Evolutionary conservation across 768 basidiomycete species (phyloP).

Genomic region (Lactifluus subvellereus): DNA sequence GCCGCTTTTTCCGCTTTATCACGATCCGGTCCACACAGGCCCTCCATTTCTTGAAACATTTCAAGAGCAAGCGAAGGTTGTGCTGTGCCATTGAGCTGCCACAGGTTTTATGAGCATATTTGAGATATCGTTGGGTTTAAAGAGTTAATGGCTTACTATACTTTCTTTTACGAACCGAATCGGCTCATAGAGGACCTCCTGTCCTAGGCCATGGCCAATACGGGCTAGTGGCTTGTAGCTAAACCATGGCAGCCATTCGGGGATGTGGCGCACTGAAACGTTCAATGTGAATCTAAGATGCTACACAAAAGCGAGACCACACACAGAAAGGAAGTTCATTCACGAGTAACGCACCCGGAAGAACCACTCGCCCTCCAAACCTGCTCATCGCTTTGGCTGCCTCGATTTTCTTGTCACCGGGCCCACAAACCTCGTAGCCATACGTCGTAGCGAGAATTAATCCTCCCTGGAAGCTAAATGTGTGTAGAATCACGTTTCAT

Average conservation of each 20-base stretch:
- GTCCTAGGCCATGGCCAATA: neutral
- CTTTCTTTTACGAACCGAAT: constrained; percentile 10
- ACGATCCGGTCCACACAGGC: neutral
- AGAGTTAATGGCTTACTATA: neutral
- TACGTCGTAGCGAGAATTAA: constrained; percentile 6
- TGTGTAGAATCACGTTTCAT: too few species aligned
- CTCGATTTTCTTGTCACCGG: neutral
- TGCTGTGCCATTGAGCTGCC: constrained; percentile 1
- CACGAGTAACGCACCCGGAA: constrained; percentile 13
- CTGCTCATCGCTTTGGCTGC: neutral
- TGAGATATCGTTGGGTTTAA: neutral
- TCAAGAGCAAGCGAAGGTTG: constrained; percentile 6
- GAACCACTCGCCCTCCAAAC: neutral
- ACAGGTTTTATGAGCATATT: neutral
- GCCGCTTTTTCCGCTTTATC: neutral
- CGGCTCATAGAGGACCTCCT: constrained; percentile 1
- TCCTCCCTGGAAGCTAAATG: neutral
- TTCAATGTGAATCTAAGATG: too few species aligned
- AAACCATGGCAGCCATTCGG: constrained; percentile 6
- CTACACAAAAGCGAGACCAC: neutral
- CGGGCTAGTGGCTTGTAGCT: constrained; percentile 14
- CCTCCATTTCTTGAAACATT: constrained; percentile 1
- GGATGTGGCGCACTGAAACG: constrained; percentile 3
- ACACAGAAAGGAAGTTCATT: constrained; percentile 13
- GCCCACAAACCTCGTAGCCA: constrained; percentile 2